phyloP scores from a whole-genome alignment of 345 rosid genomes.

The Xanthoceras sorbifolium region DNA sequence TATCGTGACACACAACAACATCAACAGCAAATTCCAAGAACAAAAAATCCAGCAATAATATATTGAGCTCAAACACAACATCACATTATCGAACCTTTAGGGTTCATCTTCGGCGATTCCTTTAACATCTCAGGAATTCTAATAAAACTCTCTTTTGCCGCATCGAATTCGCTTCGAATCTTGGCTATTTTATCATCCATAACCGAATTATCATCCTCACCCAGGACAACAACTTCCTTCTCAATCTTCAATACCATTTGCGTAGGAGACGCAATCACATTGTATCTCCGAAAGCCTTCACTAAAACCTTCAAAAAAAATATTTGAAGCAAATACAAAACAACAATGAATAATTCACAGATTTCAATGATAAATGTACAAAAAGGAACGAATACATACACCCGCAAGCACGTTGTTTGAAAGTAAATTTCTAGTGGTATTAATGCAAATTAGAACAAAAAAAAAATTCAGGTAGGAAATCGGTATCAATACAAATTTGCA shows the following conservation, averaged over 20 bases:
- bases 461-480: background rate
- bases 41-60: background rate
- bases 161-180: conserved; percentile 62
- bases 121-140: conserved; percentile 66
- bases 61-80: background rate
- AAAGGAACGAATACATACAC: background rate
- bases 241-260: conserved; percentile 37
- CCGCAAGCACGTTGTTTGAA: background rate
- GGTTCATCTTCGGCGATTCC: conserved; percentile 82
- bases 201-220: conserved; percentile 23
- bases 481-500: too few relatives aligned
- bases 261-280: conserved; percentile 29
- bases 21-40: conserved; percentile 9
- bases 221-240: conserved; percentile 28
- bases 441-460: background rate
- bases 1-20: conserved; percentile 26
- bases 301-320: conserved; percentile 33
- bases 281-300: conserved; percentile 37
- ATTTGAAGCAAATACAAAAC: background rate
- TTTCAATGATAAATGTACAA: background rate
- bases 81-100: conserved; percentile 55
- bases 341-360: background rate
- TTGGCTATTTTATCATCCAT: conserved; percentile 48
- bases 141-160: conserved; percentile 71
- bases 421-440: background rate